Base-by-base conservation (phyloP, 2,329 filamentous ascomycete genomes). In the Fusarium clavum region DNA sequence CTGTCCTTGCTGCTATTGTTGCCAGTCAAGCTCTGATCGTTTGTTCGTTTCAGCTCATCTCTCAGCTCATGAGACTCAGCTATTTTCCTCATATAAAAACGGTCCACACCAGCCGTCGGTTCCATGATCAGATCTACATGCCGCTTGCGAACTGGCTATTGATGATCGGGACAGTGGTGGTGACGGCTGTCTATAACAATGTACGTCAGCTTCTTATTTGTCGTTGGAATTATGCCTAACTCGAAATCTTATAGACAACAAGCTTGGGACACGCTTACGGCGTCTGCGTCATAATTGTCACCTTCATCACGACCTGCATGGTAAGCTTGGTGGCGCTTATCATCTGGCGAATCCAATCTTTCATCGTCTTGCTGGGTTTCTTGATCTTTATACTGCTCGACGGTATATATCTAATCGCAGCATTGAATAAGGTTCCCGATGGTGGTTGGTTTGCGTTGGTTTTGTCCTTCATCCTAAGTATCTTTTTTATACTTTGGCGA, bases 11-110 rank as follows among this genome's bases (percentile, higher is more conserved):
- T 6, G 90, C 91, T 27, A 88, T 94, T 71, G 91, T 94, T 13
- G 92, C 92, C 1, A 92, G 89, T 6, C 92, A 94, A 70, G 92
- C 92, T 12, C 91, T 94, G 81, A 93, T 94, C 53, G 94, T 92
- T 0, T 89, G 88, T 10, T 89, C 90, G 0, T 94, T 94, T 69
- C 91, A 92, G 79, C 79, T 84, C 3, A 80, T 92, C n/a, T 85
- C 87, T 2, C 91, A 93, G 79, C 86, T 93, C 66, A 93, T 94
- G 89, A 91, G 83, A 64, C 77, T 86, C 29, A 85, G 83, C 0
- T 94, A 94, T 77, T 93, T 93, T 67, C 92, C 92, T 0, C 91
- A 93, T 67, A 89, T 94, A 76, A 89, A 91, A 72, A 85, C 92
- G 6, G 85, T 91, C 2, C 91, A 94, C 74, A 94, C 91, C 0